These are phyloP conservation scores for Paralagenidium karlingii DNA, from an alignment of 352 stramenopile species.

Conservation along the genomic window DNA sequence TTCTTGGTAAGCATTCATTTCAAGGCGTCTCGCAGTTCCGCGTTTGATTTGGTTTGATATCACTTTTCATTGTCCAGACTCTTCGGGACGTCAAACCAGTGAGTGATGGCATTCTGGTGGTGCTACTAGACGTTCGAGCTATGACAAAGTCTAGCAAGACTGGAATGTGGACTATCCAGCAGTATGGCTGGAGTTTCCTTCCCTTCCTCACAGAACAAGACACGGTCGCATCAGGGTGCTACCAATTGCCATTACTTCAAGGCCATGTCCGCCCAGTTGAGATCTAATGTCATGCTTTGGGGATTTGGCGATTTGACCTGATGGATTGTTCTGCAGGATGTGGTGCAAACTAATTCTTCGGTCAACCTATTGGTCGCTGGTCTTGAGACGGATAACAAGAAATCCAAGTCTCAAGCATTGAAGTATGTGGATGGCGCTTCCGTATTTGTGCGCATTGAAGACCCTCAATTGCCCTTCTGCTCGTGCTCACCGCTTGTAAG, in stretches of 20 bases:
- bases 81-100: constrained; percentile 20
- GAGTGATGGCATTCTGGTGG: constrained; percentile 12
- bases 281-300: too few relatives aligned
- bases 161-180: constrained; percentile 21
- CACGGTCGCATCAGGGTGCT: constrained; percentile 17
- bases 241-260: constrained; percentile 48
- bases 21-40: neutral
- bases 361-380: constrained; percentile 16
- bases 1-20: constrained; percentile 19
- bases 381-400: constrained; percentile 31
- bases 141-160: constrained; percentile 30
- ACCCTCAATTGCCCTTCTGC: constrained; percentile 31
- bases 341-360: constrained; percentile 12
- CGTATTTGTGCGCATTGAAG: constrained; percentile 47
- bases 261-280: constrained; percentile 53
- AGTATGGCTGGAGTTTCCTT: constrained; percentile 53
- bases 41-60: too few relatives aligned
- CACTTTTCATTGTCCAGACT: constrained; percentile 25
- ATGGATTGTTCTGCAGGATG: constrained; percentile 10
- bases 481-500: constrained; percentile 24
- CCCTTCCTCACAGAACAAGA: constrained; percentile 23
- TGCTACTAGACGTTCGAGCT: constrained; percentile 48
- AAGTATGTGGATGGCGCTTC: constrained; percentile 29
- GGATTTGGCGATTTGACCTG: neutral
- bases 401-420: constrained; percentile 12